phyloP scores from a whole-genome alignment of 768 basidiomycete genomes.

The Phylloporus arenicola region DNA sequence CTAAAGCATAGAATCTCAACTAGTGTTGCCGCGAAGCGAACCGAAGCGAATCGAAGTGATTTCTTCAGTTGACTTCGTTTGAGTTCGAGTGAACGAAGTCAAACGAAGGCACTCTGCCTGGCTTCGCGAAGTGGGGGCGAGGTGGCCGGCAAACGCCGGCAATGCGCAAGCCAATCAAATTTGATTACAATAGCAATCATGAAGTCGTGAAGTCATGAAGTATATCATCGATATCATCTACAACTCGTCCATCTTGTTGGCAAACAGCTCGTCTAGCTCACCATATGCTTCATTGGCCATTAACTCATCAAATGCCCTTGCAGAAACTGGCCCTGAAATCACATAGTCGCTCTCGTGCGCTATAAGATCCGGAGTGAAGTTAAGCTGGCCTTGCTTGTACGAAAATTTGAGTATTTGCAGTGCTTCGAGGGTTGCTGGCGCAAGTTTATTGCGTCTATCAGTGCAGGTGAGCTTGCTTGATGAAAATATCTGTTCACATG shows the following conservation, averaged over 20 bases:
- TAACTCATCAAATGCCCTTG: neutral
- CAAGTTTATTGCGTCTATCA: neutral
- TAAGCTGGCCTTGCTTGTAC: slow-evolving; percentile 14
- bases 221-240: no score
- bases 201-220: no score
- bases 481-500: slow-evolving; percentile 27
- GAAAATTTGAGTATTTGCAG: slow-evolving; percentile 28
- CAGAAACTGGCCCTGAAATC: neutral
- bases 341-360: neutral
- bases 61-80: neutral
- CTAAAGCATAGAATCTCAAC: no score
- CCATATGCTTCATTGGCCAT: neutral
- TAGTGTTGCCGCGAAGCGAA: neutral
- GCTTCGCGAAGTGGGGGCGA: neutral
- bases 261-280: neutral
- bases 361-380: neutral
- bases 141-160: no score
- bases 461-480: slow-evolving; percentile 2
- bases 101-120: neutral
- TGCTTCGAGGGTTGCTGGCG: neutral
- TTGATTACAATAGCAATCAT: no score
- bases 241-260: neutral
- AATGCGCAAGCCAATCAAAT: no score
- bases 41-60: neutral
- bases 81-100: neutral